phyloP scores from a whole-genome alignment of 495 filamentous ascomycete species.

The Schizothecium vesticola region DNA sequence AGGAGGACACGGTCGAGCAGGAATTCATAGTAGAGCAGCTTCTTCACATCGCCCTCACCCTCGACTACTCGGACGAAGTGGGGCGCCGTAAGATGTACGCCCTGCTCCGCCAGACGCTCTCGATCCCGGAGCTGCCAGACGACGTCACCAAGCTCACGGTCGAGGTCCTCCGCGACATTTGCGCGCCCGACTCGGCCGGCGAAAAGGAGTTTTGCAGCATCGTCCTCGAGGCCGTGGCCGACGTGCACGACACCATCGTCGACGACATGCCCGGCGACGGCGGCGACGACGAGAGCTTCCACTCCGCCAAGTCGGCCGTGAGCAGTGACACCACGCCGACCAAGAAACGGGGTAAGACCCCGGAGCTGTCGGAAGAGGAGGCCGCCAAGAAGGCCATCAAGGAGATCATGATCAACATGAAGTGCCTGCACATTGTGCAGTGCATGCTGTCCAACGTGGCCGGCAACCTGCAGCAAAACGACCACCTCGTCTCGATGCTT shows the following conservation, averaged over 20 bases:
- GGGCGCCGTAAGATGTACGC: conserved; percentile 93
- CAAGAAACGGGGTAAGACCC: conserved; percentile 41
- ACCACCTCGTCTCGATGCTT: conserved; percentile 84
- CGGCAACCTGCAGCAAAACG: conserved; percentile 77
- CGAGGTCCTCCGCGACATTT: conserved; percentile 74
- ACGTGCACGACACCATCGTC: conserved; percentile 87
- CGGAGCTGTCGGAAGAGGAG: conserved; percentile 61
- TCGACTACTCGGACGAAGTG: conserved; percentile 94
- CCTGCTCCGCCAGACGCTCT: conserved; percentile 75
- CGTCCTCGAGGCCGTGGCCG: conserved; percentile 87
- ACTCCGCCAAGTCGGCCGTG: conserved; percentile 81
- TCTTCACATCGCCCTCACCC: conserved; percentile 80
- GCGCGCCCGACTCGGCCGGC: conserved; percentile 67
- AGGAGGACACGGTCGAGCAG: conserved; percentile 73
- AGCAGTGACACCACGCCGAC: conserved; percentile 57
- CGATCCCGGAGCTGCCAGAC: conserved; percentile 82
- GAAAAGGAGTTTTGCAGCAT: conserved; percentile 92
- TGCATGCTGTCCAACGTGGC: conserved; percentile 93
- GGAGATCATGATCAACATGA: conserved; percentile 95
- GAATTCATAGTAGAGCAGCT: conserved; percentile 96
- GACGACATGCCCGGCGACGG: conserved; percentile 53
- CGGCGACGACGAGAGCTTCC: conserved; percentile 71
- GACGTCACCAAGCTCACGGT: conserved; percentile 85
- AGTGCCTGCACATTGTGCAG: conserved; percentile 94
- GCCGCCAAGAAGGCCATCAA: conserved; percentile 74